phyloP scores from a whole-genome alignment of 1,284 basidiomycete species.

The Ceratobasidium theobromae region DNA sequence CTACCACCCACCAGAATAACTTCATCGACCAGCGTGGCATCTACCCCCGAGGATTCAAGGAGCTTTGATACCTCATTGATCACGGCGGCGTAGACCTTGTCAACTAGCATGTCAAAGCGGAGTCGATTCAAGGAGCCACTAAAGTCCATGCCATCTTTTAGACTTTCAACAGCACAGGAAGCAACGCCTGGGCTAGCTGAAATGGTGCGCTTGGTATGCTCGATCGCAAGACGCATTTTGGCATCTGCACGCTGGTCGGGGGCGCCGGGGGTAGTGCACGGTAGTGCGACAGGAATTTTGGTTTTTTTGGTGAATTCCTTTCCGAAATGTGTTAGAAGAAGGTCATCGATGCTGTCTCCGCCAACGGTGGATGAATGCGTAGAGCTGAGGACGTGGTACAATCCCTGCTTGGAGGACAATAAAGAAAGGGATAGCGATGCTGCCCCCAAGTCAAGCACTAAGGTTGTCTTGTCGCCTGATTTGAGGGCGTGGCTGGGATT shows the following conservation, averaged over 20 bases:
- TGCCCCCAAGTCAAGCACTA: conserved; percentile 70
- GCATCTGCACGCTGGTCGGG: conserved; percentile 86
- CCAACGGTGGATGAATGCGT: conserved; percentile 53
- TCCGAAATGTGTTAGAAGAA: conserved; percentile 88
- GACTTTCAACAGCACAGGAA: conserved; percentile 86
- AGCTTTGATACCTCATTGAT: conserved; percentile 63
- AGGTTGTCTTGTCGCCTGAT: conserved; percentile 60
- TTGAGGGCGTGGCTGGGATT: conserved; percentile 44
- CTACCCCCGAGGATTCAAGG: conserved; percentile 62
- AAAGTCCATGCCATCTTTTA: conserved; percentile 94
- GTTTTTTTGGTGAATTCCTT: conserved; percentile 99
- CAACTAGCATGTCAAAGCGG: conserved; percentile 88
- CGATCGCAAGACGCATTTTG: conserved; percentile 89
- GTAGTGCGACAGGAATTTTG: conserved; percentile 69
- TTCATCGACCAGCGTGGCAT: conserved; percentile 84
- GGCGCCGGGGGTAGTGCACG: conserved; percentile 49
- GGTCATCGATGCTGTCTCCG: conserved; percentile 73
- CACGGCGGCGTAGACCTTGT: conserved; percentile 72
- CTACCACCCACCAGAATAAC: conserved; percentile 90
- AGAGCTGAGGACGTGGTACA: conserved; percentile 57
- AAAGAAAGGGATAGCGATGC: conserved; percentile 63
- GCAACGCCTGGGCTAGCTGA: conserved; percentile 86
- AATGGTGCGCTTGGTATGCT: conserved; percentile 93
- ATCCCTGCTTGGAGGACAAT: conserved; percentile 63
- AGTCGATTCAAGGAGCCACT: conserved; percentile 91